Base-by-base conservation (phyloP, 164 flowering plant genomes). In the Berberis thunbergii region DNA sequence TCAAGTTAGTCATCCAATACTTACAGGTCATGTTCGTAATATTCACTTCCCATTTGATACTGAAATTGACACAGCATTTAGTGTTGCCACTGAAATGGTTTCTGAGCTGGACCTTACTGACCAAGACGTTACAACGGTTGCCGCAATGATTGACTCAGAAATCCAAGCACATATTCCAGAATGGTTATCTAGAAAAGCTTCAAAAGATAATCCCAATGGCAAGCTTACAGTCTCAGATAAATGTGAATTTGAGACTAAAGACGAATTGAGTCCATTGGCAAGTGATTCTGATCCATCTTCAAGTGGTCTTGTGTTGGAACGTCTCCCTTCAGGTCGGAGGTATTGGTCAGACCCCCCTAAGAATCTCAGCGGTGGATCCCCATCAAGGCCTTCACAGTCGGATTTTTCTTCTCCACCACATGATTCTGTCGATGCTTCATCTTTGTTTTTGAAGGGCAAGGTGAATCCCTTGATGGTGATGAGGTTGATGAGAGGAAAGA, bases 1-100 rank as follows among this genome's bases (percentile, higher is more conserved):
- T 38, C 45, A 13, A 26, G 26, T 26, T 39, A 58, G 40, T 13
- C 26, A 7, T 12, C 41, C 62, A 44, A 46, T 5, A 38, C n/a
- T 7, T 7, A 8, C 85, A 95, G 99, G 93, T 77, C 77, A 82
- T 48, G 62, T 80, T 64, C 94, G 91, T n/a, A 89, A 88, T 59
- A 95, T 95, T 59, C 88, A 91, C 73, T 95, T 95, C 64, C 98
- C 98, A 13, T 95, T 91, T 74, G 89, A 95, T 72, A 79, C 80
- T 67, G 89, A 79, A 66, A 77, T 75, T 45, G 98, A 91, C 65
- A 91, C 97, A 26, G 75, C 98, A 60, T 67, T 77, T 62, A 74
- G 89, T 67, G 98, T 95, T 74, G 99, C 99, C 43, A 79, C 87
- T 67, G 99, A 95, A 84, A 95, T 95, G 99, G 99, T 95, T 58